phyloP scores from a whole-genome alignment of 2,329 filamentous ascomycete species.

The Trichoderma breve region DNA sequence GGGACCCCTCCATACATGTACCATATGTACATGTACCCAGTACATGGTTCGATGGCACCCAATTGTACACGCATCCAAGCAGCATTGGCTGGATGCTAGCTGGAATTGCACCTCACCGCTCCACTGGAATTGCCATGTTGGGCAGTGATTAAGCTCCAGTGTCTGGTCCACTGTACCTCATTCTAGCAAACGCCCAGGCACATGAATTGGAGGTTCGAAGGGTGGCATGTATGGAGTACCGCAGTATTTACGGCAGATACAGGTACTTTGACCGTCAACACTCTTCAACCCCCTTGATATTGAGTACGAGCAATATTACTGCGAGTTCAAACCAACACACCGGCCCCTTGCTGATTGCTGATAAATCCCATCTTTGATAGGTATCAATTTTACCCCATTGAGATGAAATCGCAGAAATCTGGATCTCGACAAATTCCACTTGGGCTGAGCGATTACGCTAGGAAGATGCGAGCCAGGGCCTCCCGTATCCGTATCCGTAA shows the following conservation, averaged over 20 bases:
- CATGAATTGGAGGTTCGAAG: not conserved
- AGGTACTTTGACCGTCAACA: not conserved
- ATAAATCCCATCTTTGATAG: not conserved
- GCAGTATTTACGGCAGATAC: not conserved
- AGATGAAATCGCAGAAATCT: not conserved
- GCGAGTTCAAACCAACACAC: not conserved
- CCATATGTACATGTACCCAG: not conserved
- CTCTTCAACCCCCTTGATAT: not conserved
- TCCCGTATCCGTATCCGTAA: slow-evolving; percentile 20
- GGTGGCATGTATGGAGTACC: not conserved
- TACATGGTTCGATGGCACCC: not conserved
- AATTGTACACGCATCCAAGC: not conserved
- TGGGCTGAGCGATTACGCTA: slow-evolving; percentile 6
- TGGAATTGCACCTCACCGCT: not conserved
- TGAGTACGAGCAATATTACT: not conserved
- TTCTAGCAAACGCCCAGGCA: not conserved
- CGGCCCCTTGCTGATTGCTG: not conserved
- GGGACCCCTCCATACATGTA: not conserved
- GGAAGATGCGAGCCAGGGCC: not conserved
- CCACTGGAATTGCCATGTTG: not conserved
- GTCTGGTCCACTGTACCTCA: not conserved
- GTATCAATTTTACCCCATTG: not conserved
- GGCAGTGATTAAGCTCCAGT: not conserved
- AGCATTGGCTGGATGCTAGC: not conserved
- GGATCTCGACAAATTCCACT: not conserved